Evolutionary conservation across 78 protist species (phyloP), one percentile per base, ranked within the genome.

Genomic region (Dictyostelium firmibasis): DNA sequence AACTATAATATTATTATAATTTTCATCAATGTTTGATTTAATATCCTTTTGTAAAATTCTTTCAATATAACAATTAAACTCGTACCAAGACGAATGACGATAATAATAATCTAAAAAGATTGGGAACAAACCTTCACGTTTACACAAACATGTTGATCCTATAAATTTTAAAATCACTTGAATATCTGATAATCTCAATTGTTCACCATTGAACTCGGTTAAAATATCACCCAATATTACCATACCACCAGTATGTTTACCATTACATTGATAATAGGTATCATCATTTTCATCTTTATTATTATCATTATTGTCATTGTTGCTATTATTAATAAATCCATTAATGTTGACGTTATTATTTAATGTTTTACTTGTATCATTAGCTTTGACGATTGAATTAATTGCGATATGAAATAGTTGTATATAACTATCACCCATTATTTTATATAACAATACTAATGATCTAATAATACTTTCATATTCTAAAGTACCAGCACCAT

Each of bases 21-120:
- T 75, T 31, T 75, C 57, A 35, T 75, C 47, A 8, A 75, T 75
- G 35, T 75, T 75, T 20, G 25, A 36, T 29, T 36, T 29, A 3
- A 75, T 36, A 75, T 75, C 81, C 3, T 75, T 75, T 35, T 75
- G 57, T 18, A 75, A 33, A 29, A 75, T 29, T 75, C 57, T 36
- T 75, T 75, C 81, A 20, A 75, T 75, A 33, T 75, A 75, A 36
- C 47, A 36, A 75, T 75, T 75, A 75, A 75, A 75, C 35, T 75
- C 57, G 18, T 75, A 29, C 57, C 81, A 36, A 8, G 57, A 36
- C 35, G 41, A 29, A 36, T 75, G 41, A 36, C 47, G 41, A 20
- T 75, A 75, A 36, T 75, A 75, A 18, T 29, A 75, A 35, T 29
- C 41, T 5, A 75, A 33, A 33, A 75, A 75, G 10, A 36, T 29